Percentiles rank a stretch among this genome's conserved stretches.
Conservation (phyloP, 2,329 filamentous ascomycete genomes). For the Nectriaceae sp. region DNA sequence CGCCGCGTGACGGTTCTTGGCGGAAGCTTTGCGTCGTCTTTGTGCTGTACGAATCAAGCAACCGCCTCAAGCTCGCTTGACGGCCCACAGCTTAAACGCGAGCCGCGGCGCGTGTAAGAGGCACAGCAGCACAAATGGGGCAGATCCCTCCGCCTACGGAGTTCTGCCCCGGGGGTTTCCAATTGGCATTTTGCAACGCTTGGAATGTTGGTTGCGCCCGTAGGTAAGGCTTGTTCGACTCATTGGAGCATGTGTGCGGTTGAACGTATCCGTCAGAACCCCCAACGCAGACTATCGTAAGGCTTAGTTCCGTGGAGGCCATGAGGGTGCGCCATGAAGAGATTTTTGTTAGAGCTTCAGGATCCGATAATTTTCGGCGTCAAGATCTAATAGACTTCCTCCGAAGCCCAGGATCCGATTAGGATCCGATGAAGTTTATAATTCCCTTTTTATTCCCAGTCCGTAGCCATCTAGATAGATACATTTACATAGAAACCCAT, state of each 20-base stretch:
- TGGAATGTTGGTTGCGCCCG: not conserved
- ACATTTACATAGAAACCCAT: slow-evolving; percentile 18
- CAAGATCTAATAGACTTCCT: not conserved
- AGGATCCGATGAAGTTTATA: not conserved
- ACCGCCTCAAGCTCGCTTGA: no score
- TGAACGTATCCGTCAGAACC: not conserved
- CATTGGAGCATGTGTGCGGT: not conserved
- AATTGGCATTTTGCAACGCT: no score
- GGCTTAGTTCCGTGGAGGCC: not conserved
- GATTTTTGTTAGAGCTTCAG: not conserved
- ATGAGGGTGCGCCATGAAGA: not conserved
- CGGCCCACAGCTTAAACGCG: not conserved
- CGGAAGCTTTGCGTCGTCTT: not conserved
- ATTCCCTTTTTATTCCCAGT: not conserved
- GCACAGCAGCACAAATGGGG: not conserved
- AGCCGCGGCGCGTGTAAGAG: not conserved
- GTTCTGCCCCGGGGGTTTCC: not conserved
- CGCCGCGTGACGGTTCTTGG: not conserved
- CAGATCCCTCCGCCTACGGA: not conserved
- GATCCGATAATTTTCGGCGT: not conserved
- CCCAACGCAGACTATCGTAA: not conserved
- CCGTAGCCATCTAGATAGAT: not conserved
- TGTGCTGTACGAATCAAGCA: not conserved
- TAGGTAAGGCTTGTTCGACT: not conserved
- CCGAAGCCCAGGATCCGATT: not conserved